Evolutionary conservation across 1,284 basidiomycete genomes (phyloP), one percentile per base, ranked within the genome.

Genomic region (Austropuccinia psidii): DNA sequence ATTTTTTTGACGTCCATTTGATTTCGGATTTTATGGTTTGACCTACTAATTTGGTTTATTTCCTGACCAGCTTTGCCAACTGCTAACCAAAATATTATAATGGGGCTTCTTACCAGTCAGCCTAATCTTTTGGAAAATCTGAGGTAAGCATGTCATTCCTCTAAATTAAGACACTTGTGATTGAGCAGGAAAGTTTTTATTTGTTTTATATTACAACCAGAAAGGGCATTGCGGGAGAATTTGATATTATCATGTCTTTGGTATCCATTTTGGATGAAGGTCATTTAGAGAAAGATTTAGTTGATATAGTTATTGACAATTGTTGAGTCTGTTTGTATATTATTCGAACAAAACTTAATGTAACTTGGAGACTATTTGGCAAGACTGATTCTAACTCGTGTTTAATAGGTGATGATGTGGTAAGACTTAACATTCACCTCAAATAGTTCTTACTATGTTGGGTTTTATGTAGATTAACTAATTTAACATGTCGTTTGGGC

Each of bases 261-360:
- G 84, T 97, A 1, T 93, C 93, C 11, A 92, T 89, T 76, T 82
- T 97, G 49, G 93, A 96, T 77, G 85, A 89, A 72, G 94, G 93
- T 0, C 81, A 88, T 29, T 85, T 87, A 77, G 86, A 88, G 15
- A 98, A 98, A 83, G 87, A 85, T 65, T 83, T 96, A 1, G 93
- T 93, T 0, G 94, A 98, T 82, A 84, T 86, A 15, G 86, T 96
- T 73, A 89, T 97, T 74, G 93, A 98, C 79, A 85, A 87, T 68
- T 92, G 93, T 92, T 77, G 76, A 89, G 83, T 15, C 21, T 50
- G 29, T 50, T 75, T 55, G 45, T 54, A n/a, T n/a, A n/a, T n/a
- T n/a, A n/a, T n/a, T n/a, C n/a, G n/a, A n/a, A n/a, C n/a, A n/a
- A n/a, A n/a, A n/a, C 29, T 67, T 39, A n/a, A 52, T 17, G 31